Evolutionary conservation across 352 stramenopile species (phyloP), one percentile per base, ranked within the genome.

Genomic region (Phytophthora kernoviae): DNA sequence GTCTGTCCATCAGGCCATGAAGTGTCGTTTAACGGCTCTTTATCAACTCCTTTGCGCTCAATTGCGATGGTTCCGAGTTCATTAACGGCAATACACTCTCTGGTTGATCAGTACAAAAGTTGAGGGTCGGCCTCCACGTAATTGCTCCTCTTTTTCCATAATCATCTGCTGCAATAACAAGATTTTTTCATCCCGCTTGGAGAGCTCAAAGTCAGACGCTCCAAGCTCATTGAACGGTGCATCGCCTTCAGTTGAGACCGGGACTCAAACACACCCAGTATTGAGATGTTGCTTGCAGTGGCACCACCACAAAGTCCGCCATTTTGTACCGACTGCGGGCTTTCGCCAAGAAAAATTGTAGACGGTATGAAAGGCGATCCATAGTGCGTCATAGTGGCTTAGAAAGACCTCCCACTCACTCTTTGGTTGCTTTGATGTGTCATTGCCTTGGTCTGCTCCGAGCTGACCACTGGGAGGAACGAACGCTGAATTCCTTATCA

Each of bases 351-450:
- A 4, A 37, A n/a, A 39, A 14, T 52, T 58, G 57, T 64, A 58
- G 8, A 75, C 7, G 2, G 48, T 20, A 15, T 50, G 26, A 18
- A 75, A 75, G 1, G 67, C 43, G 27, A 66, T 54, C 67, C 67
- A 75, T 27, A 75, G 53, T 10, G 37, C 41, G 14, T 73, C 58
- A 11, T 71, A 75, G 20, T 74, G 54, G n/a, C 18, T 43, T 21
- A 70, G 15, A 4, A 70, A 40, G 4, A 63, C 15, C 1, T 43
- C 27, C 54, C 61, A 68, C 14, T 62, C 65, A n/a, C 37, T 11
- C 22, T 2, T 14, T 0, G 22, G 17, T 20, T 34, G 21, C 5
- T 30, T 44, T 11, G 22, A 18, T 11, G 17, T 21, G 15, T 55
- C 46, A 42, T 62, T 30, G 18, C 14, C 17, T 34, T 34, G 21